phyloP scores from a whole-genome alignment of 23 red algal genomes.

The Agarophyton chilense region DNA sequence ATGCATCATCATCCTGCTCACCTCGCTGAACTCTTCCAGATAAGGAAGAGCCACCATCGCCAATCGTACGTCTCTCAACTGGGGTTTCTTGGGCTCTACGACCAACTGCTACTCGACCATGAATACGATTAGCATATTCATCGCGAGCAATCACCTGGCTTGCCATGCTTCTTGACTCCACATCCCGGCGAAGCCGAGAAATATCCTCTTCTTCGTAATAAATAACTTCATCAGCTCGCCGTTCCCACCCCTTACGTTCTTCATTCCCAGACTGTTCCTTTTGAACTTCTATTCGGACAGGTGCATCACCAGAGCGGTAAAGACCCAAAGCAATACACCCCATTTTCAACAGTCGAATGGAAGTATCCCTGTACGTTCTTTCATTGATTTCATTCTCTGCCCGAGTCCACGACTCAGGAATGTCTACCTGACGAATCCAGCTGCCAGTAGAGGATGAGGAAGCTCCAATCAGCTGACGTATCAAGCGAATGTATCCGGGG shows the following conservation, averaged over 20 bases:
- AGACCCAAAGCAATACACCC: conserved; percentile 52
- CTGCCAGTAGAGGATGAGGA: conserved; percentile 29
- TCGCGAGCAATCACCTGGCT: neutral
- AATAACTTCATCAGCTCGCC: conserved; percentile 26
- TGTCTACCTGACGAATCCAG: conserved; percentile 67
- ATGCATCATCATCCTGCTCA: conserved; percentile 20
- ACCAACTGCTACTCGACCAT: conserved; percentile 35
- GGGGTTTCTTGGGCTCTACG: conserved; percentile 8
- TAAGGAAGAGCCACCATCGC: conserved; percentile 6
- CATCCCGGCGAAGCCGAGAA: conserved; percentile 14
- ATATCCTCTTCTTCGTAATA: conserved; percentile 60
- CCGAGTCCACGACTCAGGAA: conserved; percentile 58
- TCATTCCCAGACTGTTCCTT: conserved; percentile 10
- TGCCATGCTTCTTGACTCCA: conserved; percentile 42
- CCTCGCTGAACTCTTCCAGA: neutral
- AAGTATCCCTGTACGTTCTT: conserved; percentile 40
- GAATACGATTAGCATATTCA: conserved; percentile 16
- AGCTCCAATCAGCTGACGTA: conserved; percentile 63
- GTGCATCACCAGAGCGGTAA: conserved; percentile 58
- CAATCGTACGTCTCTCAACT: neutral
- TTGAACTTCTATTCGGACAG: conserved; percentile 49
- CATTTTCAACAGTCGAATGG: conserved; percentile 16
- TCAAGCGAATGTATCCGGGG: conserved; percentile 66
- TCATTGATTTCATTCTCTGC: conserved; percentile 40
- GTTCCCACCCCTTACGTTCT: conserved; percentile 10